Evolutionary conservation across 345 rosid genomes (phyloP).

Genomic region (Acer saccharum): DNA sequence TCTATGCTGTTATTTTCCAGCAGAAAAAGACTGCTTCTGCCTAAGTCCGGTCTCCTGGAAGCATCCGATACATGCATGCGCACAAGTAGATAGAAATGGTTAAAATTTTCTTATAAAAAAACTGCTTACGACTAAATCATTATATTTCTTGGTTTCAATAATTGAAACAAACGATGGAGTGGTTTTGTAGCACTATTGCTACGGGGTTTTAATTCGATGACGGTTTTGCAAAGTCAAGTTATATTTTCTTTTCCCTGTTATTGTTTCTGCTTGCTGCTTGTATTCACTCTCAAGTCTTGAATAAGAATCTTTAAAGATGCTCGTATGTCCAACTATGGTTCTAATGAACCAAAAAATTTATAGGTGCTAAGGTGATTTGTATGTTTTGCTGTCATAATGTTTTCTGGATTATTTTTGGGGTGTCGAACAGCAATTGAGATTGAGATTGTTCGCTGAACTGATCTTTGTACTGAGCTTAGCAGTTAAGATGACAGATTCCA

Average conservation of each 20-base stretch:
- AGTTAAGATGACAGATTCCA: too few relatives aligned
- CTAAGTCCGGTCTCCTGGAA: slow-evolving; percentile 27
- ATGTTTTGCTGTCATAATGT: neutral
- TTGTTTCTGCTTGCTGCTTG: slow-evolving; percentile 1
- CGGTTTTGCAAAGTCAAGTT: neutral
- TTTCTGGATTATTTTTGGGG: too few relatives aligned
- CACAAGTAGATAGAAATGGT: neutral
- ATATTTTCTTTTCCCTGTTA: neutral
- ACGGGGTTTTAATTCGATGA: neutral
- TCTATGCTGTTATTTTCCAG: slow-evolving; percentile 92
- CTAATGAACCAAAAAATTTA: too few relatives aligned
- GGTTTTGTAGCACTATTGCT: slow-evolving; percentile 9
- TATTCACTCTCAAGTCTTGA: slow-evolving; percentile 12
- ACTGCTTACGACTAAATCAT: neutral
- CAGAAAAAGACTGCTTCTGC: slow-evolving; percentile 87
- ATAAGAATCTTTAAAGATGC: neutral
- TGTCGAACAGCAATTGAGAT: too few relatives aligned
- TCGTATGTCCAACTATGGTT: too few relatives aligned
- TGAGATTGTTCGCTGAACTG: too few relatives aligned
- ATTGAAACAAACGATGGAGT: slow-evolving; percentile 18
- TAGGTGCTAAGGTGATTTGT: neutral
- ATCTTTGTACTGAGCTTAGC: too few relatives aligned
- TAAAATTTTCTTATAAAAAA: neutral
- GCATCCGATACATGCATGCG: neutral
- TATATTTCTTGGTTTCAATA: slow-evolving; percentile 22